These are phyloP conservation scores for Fonsecaea erecta DNA, from an alignment of 2,329 filamentous ascomycete genomes.

Conservation along the genomic window DNA sequence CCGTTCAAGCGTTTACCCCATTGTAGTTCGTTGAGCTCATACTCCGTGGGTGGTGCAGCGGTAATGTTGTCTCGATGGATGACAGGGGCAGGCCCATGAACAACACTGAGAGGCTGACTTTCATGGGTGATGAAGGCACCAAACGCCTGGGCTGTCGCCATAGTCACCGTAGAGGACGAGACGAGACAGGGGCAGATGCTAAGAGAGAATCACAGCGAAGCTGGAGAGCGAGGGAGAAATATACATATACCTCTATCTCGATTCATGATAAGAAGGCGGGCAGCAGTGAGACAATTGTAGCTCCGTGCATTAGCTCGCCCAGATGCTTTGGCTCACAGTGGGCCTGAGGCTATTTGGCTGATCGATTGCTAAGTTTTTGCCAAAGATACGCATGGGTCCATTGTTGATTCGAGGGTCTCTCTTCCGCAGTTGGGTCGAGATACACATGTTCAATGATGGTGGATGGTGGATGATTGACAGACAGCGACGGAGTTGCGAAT, in stretches of 20 bases:
- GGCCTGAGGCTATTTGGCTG: neutral
- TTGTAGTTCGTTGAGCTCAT: conserved; percentile 33
- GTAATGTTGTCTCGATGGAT: conserved; percentile 40
- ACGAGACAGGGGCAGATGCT: neutral
- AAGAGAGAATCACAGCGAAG: neutral
- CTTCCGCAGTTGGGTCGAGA: neutral
- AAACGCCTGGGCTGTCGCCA: conserved; percentile 45
- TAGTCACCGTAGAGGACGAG: conserved; percentile 16
- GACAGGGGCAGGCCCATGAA: conserved; percentile 48
- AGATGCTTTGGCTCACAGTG: neutral
- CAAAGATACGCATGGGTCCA: neutral
- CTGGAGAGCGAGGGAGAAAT: neutral
- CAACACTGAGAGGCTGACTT: conserved; percentile 36
- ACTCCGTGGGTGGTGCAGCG: conserved; percentile 32
- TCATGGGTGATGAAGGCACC: conserved; percentile 52
- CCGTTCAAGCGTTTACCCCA: conserved; percentile 34
- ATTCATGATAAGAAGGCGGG: neutral
- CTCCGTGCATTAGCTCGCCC: neutral
- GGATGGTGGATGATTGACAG: neutral
- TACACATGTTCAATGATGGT: neutral
- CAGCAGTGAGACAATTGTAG: neutral
- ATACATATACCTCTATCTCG: conserved; percentile 1
- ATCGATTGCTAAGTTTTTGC: neutral
- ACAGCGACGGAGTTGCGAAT: neutral
- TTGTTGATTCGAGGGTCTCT: neutral